These are phyloP conservation scores for Bipolaris bicolor DNA, from an alignment of 2,329 filamentous ascomycete species.

Conservation along the genomic window DNA sequence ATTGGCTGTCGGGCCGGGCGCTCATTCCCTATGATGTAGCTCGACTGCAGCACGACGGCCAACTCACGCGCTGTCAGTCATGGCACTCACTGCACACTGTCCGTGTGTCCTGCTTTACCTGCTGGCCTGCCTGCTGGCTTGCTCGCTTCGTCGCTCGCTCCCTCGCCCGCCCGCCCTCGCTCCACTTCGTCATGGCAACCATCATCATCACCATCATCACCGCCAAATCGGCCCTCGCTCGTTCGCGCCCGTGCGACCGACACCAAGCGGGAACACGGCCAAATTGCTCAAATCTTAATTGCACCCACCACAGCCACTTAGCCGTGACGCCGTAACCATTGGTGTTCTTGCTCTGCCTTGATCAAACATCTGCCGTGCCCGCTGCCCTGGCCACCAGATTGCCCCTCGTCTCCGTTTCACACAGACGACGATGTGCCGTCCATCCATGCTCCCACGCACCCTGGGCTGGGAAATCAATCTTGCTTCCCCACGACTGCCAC, in stretches of 20 bases:
- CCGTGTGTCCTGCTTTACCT: too few species aligned
- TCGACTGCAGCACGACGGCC: conserved; percentile 8
- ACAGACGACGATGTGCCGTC: background rate
- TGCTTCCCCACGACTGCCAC: conserved; percentile 18
- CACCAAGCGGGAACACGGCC: background rate
- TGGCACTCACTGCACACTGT: background rate
- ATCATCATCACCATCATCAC: background rate
- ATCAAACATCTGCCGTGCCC: background rate
- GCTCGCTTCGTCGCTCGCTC: too few species aligned
- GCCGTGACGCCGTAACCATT: conserved; percentile 20
- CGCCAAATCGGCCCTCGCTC: background rate
- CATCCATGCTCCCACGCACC: conserved; percentile 1
- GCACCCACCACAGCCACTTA: conserved; percentile 17
- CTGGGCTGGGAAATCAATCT: conserved; percentile 3
- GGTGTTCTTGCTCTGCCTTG: background rate
- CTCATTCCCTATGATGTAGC: conserved; percentile 26
- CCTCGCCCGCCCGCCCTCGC: background rate
- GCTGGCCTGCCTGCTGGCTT: too few species aligned
- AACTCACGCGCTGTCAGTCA: conserved; percentile 3
- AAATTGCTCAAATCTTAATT: conserved; percentile 31
- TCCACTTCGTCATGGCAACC: background rate
- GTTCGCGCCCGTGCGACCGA: conserved; percentile 11
- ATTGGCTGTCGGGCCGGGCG: conserved; percentile 24
- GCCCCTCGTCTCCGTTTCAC: conserved; percentile 21
- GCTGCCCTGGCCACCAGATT: conserved; percentile 5